Evolutionary conservation across 495 filamentous ascomycete species (phyloP).

Genomic region (Filosporella fistucella): DNA sequence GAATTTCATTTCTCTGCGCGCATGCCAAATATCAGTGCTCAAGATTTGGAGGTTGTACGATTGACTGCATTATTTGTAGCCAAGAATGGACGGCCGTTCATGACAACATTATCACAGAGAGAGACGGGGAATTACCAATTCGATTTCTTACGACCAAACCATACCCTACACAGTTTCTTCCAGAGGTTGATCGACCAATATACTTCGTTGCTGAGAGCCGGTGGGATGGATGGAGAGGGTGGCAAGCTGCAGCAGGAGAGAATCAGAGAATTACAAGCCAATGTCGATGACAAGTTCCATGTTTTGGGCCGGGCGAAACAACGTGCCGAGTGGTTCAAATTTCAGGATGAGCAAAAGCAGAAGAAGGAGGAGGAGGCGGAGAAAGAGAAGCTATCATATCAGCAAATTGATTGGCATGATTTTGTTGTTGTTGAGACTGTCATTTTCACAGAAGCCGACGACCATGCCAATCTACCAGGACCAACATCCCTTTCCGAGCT

Average conservation of each 20-base stretch:
- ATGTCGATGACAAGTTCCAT: slow-evolving; percentile 72
- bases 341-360: slow-evolving; percentile 78
- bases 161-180: slow-evolving; percentile 94
- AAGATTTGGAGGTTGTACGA: slow-evolving; percentile 89
- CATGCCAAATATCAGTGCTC: slow-evolving; percentile 95
- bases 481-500: slow-evolving; percentile 86
- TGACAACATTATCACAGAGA: slow-evolving; percentile 81
- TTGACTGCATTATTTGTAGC: slow-evolving; percentile 89
- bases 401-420: slow-evolving; percentile 96
- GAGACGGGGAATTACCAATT: slow-evolving; percentile 94
- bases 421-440: slow-evolving; percentile 96
- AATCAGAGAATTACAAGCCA: slow-evolving; percentile 69
- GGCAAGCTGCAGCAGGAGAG: slow-evolving; percentile 65
- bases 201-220: slow-evolving; percentile 69
- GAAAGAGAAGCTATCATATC: slow-evolving; percentile 77
- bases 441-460: slow-evolving; percentile 85
- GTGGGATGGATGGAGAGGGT: slow-evolving; percentile 62
- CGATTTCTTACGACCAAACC: slow-evolving; percentile 92
- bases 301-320: slow-evolving; percentile 76
- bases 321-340: slow-evolving; percentile 81
- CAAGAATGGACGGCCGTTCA: slow-evolving; percentile 82
- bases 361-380: slow-evolving; percentile 87
- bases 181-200: slow-evolving; percentile 90
- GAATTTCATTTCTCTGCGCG: slow-evolving; percentile 92
- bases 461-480: slow-evolving; percentile 78